Evolutionary conservation across 192 early-diverging fungal genomes (phyloP), one percentile per base, ranked within the genome.

Genomic region (Backusella sp.): DNA sequence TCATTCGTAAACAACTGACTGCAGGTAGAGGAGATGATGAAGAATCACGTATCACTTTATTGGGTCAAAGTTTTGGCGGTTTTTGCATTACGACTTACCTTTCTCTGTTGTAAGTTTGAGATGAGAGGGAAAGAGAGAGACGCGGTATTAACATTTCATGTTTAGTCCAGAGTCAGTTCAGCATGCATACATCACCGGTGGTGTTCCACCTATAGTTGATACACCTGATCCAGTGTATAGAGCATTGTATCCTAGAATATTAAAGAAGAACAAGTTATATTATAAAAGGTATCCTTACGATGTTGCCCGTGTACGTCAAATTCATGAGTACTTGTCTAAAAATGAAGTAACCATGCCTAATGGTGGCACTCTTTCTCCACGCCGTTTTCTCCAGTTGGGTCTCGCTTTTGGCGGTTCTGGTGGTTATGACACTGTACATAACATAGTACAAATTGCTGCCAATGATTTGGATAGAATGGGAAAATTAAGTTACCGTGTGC

Each of bases 21-120:
- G 72, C 66, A 12, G 84, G 79, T 53, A 75, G 88, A 56, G 37
- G 44, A 4, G 23, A 46, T 21, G 59, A 71, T 1, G 77, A 74
- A 37, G 86, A 86, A 74, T 69, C 53, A 19, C 83, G 85, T 77
- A 73, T 90, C 21, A 75, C 87, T 8, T 80, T 92, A 19, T 76
- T 92, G 21, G 91, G 91, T 42, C 91, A 91, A 74, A 90, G 88
- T 39, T 92, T 89, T 82, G 91, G 91, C 74, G 91, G 91, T 0
- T 92, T 92, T 78, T 92, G 90, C 76, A 86, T 88, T 66, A 84
- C 83, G 15, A 91, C 89, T 4, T 92, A 90, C 44, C 83, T 92
- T 56, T 90, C 89, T 32, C 73, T 92, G 70, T 92, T 89, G 87
- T 88, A 83, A 82, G 84, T 81, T 23, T 15, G 52, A 19, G 32